phyloP scores from a whole-genome alignment of 768 basidiomycete species.

The Phlebiopsis flavidoalba region DNA sequence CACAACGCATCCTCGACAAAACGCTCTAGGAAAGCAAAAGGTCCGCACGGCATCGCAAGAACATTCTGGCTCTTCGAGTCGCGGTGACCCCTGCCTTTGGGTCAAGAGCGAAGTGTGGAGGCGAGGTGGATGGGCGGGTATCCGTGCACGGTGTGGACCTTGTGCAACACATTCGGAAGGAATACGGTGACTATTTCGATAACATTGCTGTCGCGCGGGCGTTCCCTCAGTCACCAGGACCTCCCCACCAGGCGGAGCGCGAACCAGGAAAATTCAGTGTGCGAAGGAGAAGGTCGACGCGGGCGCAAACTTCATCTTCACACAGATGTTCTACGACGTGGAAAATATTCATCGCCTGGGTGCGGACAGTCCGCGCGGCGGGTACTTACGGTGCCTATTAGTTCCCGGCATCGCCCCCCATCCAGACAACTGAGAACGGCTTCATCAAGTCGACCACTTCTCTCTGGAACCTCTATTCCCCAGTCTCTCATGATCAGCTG shows the following conservation, averaged over 20 bases:
- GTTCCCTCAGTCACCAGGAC: conserved; percentile 78
- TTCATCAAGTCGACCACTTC: conserved; percentile 78
- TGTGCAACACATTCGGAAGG: conserved; percentile 76
- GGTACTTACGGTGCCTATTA: conserved; percentile 87
- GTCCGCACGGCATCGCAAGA: conserved; percentile 82
- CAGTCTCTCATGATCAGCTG: conserved; percentile 63
- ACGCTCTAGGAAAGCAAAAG: conserved; percentile 76
- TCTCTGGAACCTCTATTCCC: conserved; percentile 78
- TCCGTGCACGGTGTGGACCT: conserved; percentile 89
- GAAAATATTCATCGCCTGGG: conserved; percentile 92
- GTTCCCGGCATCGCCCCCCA: conserved; percentile 93
- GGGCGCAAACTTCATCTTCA: conserved; percentile 92
- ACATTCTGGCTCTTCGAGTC: conserved; percentile 89
- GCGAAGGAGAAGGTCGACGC: conserved; percentile 90
- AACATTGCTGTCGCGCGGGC: conserved; percentile 80
- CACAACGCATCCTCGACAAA: too few relatives aligned
- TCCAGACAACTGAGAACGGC: conserved; percentile 96
- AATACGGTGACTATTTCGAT: conserved; percentile 91
- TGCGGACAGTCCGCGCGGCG: conserved; percentile 70
- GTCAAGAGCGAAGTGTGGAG: conserved; percentile 89
- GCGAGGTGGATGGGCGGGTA: conserved; percentile 89
- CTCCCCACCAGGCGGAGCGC: conserved; percentile 67
- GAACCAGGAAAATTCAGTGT: conserved; percentile 75
- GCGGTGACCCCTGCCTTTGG: conserved; percentile 89
- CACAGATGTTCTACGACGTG: conserved; percentile 97